Evolutionary conservation across 2,329 filamentous ascomycete genomes (phyloP).

Genomic region (Hypomyces rosellus): DNA sequence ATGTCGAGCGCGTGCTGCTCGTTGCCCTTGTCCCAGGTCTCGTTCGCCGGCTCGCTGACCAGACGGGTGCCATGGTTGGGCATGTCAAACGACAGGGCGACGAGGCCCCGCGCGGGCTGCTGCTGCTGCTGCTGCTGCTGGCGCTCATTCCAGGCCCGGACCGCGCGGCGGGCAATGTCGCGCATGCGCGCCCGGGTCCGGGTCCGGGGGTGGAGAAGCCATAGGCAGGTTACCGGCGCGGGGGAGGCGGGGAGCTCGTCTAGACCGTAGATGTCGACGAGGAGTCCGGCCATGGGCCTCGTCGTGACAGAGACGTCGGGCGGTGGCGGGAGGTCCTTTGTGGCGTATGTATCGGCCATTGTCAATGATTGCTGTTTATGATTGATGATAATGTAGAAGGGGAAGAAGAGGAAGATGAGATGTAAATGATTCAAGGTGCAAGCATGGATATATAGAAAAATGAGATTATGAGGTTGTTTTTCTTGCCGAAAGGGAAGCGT

Average conservation of each 20-base stretch:
- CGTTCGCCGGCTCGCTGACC: slow-evolving; percentile 62
- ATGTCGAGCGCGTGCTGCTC: slow-evolving; percentile 82
- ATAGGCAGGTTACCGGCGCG: slow-evolving; percentile 67
- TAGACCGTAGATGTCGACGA: slow-evolving; percentile 75
- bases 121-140: slow-evolving; percentile 3
- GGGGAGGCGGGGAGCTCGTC: slow-evolving; percentile 55
- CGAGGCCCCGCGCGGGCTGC: slow-evolving; percentile 48
- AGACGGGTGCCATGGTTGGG: slow-evolving; percentile 79
- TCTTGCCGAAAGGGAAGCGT: no score
- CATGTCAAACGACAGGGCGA: slow-evolving; percentile 85
- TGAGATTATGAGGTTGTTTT: no score
- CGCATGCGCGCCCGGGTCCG: slow-evolving; percentile 68
- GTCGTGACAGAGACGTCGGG: slow-evolving; percentile 55
- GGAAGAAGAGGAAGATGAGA: not conserved
- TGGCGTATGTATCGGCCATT: slow-evolving; percentile 26
- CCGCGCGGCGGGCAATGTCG: slow-evolving; percentile 60
- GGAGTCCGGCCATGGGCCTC: slow-evolving; percentile 69
- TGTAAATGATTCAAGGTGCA: no score
- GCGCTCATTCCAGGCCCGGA: slow-evolving; percentile 59
- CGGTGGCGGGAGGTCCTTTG: slow-evolving; percentile 32
- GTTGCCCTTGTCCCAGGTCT: slow-evolving; percentile 75
- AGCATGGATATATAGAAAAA: no score
- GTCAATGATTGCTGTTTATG: not conserved
- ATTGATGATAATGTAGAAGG: not conserved
- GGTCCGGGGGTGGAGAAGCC: slow-evolving; percentile 80